Evolutionary conservation across 768 basidiomycete genomes (phyloP).

Genomic region (Lactarius indigo): DNA sequence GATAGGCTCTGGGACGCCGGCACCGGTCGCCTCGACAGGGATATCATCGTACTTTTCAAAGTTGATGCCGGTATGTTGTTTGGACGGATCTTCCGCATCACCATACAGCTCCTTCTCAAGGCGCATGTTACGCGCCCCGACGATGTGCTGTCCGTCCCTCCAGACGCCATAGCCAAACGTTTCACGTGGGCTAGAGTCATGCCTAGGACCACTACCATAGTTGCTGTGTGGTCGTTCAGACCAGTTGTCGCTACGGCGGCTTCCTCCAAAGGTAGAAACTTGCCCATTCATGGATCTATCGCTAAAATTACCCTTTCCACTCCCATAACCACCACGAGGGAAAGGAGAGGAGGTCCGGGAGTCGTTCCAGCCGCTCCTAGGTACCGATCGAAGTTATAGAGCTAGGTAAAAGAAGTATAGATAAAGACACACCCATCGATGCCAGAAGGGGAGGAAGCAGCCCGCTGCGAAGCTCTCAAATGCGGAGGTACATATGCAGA

Average conservation of each 20-base stretch:
- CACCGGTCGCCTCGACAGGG: constrained; percentile 97
- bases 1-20: constrained; percentile 95
- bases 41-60: constrained; percentile 99
- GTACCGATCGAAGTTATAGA: constrained; percentile 23
- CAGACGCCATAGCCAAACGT: constrained; percentile 67
- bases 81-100: constrained; percentile 76
- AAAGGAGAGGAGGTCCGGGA: constrained; percentile 61
- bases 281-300: constrained; percentile 42
- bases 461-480: constrained; percentile 81
- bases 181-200: constrained; percentile 46
- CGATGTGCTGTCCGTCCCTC: constrained; percentile 85
- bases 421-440: constrained; percentile 50
- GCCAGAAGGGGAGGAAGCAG: constrained; percentile 52
- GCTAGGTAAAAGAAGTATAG: neutral
- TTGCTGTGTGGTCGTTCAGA: constrained; percentile 38
- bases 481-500: constrained; percentile 88
- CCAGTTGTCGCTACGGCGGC: constrained; percentile 43
- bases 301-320: constrained; percentile 40
- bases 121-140: constrained; percentile 80
- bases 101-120: constrained; percentile 97
- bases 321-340: constrained; percentile 39
- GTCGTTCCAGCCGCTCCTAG: constrained; percentile 72
- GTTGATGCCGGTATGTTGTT: constrained; percentile 97
- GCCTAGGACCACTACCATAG: constrained; percentile 36
- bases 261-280: constrained; percentile 35